A percentile compares a stretch with the other conserved stretches of the same genome.
Evolutionary conservation across 2,329 filamentous ascomycete genomes (phyloP).

Genomic region (Zasmidium citrigriseum): DNA sequence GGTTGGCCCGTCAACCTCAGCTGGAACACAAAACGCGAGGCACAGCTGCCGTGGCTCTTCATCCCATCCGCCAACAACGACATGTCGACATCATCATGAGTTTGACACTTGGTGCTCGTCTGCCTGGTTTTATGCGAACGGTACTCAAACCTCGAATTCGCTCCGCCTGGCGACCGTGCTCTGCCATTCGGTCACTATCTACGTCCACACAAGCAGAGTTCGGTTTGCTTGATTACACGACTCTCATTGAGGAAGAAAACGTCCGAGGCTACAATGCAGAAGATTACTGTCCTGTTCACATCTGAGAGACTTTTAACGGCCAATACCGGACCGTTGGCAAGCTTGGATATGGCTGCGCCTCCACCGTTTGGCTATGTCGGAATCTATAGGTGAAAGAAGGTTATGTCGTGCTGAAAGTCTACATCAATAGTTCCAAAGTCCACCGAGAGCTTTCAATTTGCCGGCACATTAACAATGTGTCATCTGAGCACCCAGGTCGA

Average conservation of each 20-base stretch:
- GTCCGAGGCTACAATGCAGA: conserved; percentile 29
- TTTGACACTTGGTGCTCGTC: too few relatives aligned
- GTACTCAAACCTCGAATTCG: too few relatives aligned
- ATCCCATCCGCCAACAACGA: too few relatives aligned
- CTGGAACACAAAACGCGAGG: too few relatives aligned
- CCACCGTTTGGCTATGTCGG: conserved; percentile 47
- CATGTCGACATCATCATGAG: too few relatives aligned
- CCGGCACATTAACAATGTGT: conserved; percentile 28
- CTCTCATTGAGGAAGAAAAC: conserved; percentile 32
- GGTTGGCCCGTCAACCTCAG: too few relatives aligned
- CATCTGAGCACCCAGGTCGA: conserved; percentile 31
- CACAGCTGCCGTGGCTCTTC: too few relatives aligned
- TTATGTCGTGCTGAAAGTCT: conserved; percentile 39
- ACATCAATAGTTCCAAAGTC: conserved; percentile 31
- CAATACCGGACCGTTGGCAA: conserved; percentile 45
- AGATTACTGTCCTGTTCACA: conserved; percentile 40
- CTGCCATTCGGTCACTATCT: too few relatives aligned
- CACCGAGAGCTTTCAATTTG: conserved; percentile 37
- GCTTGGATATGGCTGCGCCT: conserved; percentile 44
- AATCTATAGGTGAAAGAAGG: conserved; percentile 34
- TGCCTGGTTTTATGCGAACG: too few relatives aligned
- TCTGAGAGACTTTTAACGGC: conserved; percentile 36
- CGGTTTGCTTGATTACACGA: neutral
- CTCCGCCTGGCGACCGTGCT: too few relatives aligned
- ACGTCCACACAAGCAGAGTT: too few relatives aligned